Evolutionary conservation across 2,329 filamentous ascomycete species (phyloP).

Genomic region (Fusarium compactum): DNA sequence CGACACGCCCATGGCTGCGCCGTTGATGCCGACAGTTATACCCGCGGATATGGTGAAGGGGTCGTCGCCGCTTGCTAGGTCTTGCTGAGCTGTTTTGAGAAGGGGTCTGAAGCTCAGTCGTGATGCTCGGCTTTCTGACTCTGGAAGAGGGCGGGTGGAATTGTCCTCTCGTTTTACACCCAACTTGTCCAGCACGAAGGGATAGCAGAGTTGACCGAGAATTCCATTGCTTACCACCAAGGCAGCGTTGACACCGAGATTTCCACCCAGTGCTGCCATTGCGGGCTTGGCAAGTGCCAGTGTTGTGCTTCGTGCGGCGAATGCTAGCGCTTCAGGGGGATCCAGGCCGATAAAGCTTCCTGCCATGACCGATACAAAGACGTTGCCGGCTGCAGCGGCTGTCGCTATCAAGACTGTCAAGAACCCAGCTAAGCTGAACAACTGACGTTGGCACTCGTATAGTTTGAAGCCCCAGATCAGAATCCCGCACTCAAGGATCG

Average conservation of each 20-base stretch:
- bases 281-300: conserved; percentile 63
- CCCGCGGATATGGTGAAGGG: conserved; percentile 61
- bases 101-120: background rate
- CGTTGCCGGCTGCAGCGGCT: conserved; percentile 56
- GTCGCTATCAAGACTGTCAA: conserved; percentile 55
- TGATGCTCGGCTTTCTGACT: conserved; percentile 8
- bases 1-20: conserved; percentile 70
- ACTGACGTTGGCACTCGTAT: conserved; percentile 61
- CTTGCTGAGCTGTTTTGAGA: conserved; percentile 21
- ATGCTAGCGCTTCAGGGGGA: conserved; percentile 55
- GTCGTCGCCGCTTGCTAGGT: conserved; percentile 46
- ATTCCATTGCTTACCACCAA: conserved; percentile 66
- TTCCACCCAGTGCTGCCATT: conserved; percentile 59
- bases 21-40: conserved; percentile 68
- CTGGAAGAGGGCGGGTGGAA: background rate
- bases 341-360: conserved; percentile 54
- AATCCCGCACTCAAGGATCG: conserved; percentile 64
- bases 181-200: conserved; percentile 50
- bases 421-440: conserved; percentile 59
- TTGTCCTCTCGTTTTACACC: conserved; percentile 37
- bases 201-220: conserved; percentile 56
- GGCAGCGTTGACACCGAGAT: conserved; percentile 61
- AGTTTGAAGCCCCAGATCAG: conserved; percentile 67
- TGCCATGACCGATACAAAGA: conserved; percentile 56
- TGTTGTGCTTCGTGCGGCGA: conserved; percentile 64